Evolutionary conservation across 768 basidiomycete genomes (phyloP).

Genomic region (Mycena alexandri): DNA sequence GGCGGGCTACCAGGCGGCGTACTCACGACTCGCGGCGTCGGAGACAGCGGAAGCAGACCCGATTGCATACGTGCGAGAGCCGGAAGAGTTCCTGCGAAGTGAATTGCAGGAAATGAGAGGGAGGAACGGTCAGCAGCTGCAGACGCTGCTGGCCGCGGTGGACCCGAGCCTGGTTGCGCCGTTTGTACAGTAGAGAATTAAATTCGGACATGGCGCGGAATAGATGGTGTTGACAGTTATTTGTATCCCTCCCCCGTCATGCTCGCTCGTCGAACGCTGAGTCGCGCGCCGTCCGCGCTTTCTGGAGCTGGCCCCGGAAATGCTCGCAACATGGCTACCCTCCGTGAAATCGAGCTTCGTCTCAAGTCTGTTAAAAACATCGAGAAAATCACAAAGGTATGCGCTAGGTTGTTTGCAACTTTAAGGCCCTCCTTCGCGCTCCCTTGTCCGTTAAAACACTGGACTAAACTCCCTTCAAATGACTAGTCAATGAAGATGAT

Average conservation of each 20-base stretch:
- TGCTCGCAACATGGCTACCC: conserved; percentile 94
- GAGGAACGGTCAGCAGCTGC: conserved; percentile 51
- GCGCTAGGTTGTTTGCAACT: too few species aligned
- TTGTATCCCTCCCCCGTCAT: conserved; percentile 21
- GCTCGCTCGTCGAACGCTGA: conserved; percentile 35
- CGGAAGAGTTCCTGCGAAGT: conserved; percentile 65
- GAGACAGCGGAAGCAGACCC: conserved; percentile 71
- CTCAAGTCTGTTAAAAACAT: conserved; percentile 97
- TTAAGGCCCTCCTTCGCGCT: too few species aligned
- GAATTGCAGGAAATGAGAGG: conserved; percentile 56
- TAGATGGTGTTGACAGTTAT: background rate
- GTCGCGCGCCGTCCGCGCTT: conserved; percentile 35
- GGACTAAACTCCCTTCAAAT: too few species aligned
- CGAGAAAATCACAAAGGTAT: conserved; percentile 89
- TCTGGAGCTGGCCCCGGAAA: conserved; percentile 38
- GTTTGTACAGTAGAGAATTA: conserved; percentile 35
- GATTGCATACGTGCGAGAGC: conserved; percentile 69
- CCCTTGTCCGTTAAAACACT: too few species aligned
- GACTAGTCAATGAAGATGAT: conserved; percentile 91
- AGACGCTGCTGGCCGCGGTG: conserved; percentile 52
- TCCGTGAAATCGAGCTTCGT: conserved; percentile 96
- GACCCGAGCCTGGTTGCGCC: conserved; percentile 44
- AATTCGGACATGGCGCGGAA: too few species aligned
- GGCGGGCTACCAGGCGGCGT: conserved; percentile 94
- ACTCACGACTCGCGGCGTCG: conserved; percentile 90